phyloP scores from a whole-genome alignment of 2,329 filamentous ascomycete species.

The Proliferodiscus dingleyae region DNA sequence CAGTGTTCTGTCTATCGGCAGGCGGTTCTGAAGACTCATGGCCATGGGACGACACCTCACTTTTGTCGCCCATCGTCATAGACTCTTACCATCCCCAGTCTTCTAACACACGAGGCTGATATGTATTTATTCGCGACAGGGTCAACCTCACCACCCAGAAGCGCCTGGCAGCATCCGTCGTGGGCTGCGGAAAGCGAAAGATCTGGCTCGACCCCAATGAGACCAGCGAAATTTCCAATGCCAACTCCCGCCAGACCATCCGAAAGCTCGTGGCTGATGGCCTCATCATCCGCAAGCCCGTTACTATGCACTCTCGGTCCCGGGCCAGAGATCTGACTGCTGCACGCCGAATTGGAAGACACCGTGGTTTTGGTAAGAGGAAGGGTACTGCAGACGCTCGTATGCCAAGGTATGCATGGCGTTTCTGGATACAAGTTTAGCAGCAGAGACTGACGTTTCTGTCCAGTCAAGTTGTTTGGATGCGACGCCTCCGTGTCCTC shows the following conservation, averaged over 20 bases:
- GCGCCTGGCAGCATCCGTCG: constrained; percentile 97
- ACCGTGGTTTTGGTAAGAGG: constrained; percentile 99
- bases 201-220: constrained; percentile 99
- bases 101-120: constrained; percentile 21
- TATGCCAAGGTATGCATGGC: constrained; percentile 81
- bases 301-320: constrained; percentile 98
- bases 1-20: too few species aligned
- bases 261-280: constrained; percentile 99
- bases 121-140: constrained; percentile 52
- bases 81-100: too few species aligned
- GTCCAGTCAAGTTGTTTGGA: constrained; percentile 92
- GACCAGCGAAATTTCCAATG: constrained; percentile 98
- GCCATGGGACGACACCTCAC: too few species aligned
- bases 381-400: constrained; percentile 99
- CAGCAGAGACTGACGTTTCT: constrained; percentile 27
- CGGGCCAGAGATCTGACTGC: constrained; percentile 93
- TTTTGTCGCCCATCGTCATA: constrained; percentile 13
- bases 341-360: constrained; percentile 89
- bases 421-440: constrained; percentile 24
- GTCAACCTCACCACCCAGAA: constrained; percentile 99
- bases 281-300: constrained; percentile 99
- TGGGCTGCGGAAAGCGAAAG: constrained; percentile 99
- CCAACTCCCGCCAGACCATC: constrained; percentile 99
- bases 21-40: too few species aligned
- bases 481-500: constrained; percentile 99